phyloP scores from a whole-genome alignment of 164 flowering plant species.

The Piper betle region DNA sequence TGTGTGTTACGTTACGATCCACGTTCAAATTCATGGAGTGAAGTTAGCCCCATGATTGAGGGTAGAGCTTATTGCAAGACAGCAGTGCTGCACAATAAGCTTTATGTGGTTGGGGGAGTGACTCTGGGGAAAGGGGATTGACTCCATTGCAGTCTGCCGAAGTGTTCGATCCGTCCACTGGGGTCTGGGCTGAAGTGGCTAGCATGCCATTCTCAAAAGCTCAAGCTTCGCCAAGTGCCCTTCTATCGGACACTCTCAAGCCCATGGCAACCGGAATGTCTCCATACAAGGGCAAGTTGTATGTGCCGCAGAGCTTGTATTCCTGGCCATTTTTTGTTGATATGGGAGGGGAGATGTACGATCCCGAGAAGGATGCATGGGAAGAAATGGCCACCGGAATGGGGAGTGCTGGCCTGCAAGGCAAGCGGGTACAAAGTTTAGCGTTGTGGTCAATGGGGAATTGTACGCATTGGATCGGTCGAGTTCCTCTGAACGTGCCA shows the following conservation, averaged over 20 bases:
- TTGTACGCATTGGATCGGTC: slow-evolving; percentile 85
- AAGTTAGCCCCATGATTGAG: slow-evolving; percentile 26
- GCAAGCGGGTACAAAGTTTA: slow-evolving; percentile 83
- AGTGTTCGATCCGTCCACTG: slow-evolving; percentile 60
- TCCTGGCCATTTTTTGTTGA: slow-evolving; percentile 91
- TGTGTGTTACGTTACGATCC: slow-evolving; percentile 80
- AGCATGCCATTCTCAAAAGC: slow-evolving; percentile 87
- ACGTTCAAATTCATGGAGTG: slow-evolving; percentile 52
- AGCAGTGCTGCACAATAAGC: slow-evolving; percentile 20
- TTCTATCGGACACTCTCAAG: slow-evolving; percentile 63
- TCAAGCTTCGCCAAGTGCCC: slow-evolving; percentile 61
- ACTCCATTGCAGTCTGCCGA: slow-evolving; percentile 88
- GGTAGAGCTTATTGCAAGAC: slow-evolving; percentile 34
- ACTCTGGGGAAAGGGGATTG: slow-evolving; percentile 55
- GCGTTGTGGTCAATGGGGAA: slow-evolving; percentile 73
- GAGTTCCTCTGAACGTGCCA: slow-evolving; percentile 56
- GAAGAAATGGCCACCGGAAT: slow-evolving; percentile 83
- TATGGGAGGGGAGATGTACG: slow-evolving; percentile 81
- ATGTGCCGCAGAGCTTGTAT: slow-evolving; percentile 76
- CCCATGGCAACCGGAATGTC: slow-evolving; percentile 95
- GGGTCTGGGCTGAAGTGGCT: slow-evolving; percentile 59
- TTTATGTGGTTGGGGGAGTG: slow-evolving; percentile 67
- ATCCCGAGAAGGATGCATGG: slow-evolving; percentile 73
- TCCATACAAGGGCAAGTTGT: slow-evolving; percentile 61
- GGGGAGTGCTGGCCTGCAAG: slow-evolving; percentile 98